These are phyloP conservation scores for Boletus sp. DNA, from an alignment of 1,284 basidiomycete species.

Conservation along the genomic window DNA sequence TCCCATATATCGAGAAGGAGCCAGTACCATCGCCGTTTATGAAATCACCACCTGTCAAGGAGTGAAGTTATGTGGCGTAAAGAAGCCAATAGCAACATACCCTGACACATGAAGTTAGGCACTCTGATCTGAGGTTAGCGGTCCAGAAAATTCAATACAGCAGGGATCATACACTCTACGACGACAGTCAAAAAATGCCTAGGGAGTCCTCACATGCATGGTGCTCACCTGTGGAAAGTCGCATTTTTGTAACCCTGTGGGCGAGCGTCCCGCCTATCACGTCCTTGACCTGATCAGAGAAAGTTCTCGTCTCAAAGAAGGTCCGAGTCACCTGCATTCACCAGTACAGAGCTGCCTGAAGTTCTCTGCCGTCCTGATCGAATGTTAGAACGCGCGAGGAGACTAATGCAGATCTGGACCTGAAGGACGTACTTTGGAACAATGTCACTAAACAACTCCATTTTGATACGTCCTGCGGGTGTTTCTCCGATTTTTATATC, in stretches of 20 bases:
- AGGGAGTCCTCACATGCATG: not conserved
- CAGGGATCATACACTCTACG: constrained; percentile 65
- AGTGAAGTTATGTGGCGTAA: constrained; percentile 4
- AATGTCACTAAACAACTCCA: constrained; percentile 91
- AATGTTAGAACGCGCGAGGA: not conserved
- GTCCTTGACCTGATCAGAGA: constrained; percentile 20
- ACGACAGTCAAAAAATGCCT: constrained; percentile 5
- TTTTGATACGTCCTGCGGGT: constrained; percentile 89
- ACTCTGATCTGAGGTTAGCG: constrained; percentile 41
- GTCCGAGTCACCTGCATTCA: constrained; percentile 69
- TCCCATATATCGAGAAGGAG: constrained; percentile 91
- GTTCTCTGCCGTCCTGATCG: constrained; percentile 88
- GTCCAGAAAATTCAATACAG: not conserved
- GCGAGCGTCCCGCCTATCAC: constrained; percentile 69
- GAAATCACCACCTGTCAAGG: constrained; percentile 73
- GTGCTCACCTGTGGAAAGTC: constrained; percentile 81
- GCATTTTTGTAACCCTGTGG: constrained; percentile 88
- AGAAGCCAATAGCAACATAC: constrained; percentile 32
- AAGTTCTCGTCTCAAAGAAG: not conserved
- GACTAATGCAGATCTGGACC: not conserved
- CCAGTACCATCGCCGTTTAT: constrained; percentile 91
- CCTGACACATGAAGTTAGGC: constrained; percentile 85
- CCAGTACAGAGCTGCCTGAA: constrained; percentile 97
- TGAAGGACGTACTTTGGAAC: constrained; percentile 71
- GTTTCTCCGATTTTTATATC: constrained; percentile 95